Conservation (phyloP, 345 rosid species). For the Pseudoturritis turrita region DNA sequence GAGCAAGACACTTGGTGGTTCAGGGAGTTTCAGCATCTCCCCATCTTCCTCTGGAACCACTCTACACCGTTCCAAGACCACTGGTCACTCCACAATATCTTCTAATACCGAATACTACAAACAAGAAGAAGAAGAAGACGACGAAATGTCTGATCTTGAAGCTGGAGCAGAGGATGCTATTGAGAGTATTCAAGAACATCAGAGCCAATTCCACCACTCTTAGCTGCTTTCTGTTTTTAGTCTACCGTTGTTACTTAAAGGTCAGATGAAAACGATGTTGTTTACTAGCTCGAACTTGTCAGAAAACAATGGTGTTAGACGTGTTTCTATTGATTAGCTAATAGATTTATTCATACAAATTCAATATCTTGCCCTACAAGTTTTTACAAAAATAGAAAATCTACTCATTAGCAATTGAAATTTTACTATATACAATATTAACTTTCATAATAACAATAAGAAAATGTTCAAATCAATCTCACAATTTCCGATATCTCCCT, state of each 20-base stretch:
- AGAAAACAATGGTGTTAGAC: neutral
- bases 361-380: neutral
- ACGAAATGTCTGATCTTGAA: slow-evolving; percentile 55
- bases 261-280: neutral
- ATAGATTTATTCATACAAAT: neutral
- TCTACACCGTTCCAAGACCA: slow-evolving; percentile 70
- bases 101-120: slow-evolving; percentile 31
- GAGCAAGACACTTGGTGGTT: slow-evolving; percentile 42
- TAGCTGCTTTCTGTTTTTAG: neutral
- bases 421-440: too few species aligned
- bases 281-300: neutral
- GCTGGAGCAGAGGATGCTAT: slow-evolving; percentile 15
- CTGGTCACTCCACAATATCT: slow-evolving; percentile 52
- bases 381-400: too few species aligned
- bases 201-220: neutral
- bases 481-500: too few species aligned
- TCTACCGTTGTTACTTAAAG: neutral
- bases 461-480: too few species aligned
- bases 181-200: neutral
- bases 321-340: neutral
- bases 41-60: slow-evolving; percentile 28
- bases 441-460: too few species aligned
- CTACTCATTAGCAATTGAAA: too few species aligned
- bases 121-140: slow-evolving; percentile 33
- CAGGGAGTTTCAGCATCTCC: slow-evolving; percentile 29